phyloP scores from a whole-genome alignment of 129 eudicot species.

The sunflower (Helianthus annuus) region HanXRQr2.0-SUNRISE NC_035447.2:13052601-13053100 shows the following conservation, averaged over 20 bases:
- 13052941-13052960: neutral
- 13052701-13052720: conserved; percentile 46
- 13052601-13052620: conserved; percentile 43
- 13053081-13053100: too few relatives aligned
- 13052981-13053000: conserved; percentile 4
- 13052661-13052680: conserved; percentile 99
- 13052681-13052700: conserved; percentile 38
- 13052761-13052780: neutral
- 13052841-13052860: conserved; percentile 82
- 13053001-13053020: neutral
- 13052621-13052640: conserved; percentile 36
- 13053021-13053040: neutral
- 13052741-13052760: neutral
- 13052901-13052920: conserved; percentile 2
- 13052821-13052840: conserved; percentile 70
- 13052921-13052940: too few relatives aligned
- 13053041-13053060: neutral
- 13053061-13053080: too few relatives aligned
- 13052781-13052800: conserved; percentile 22
- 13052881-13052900: too few relatives aligned
- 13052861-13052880: conserved; percentile 20
- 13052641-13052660: conserved; percentile 66
- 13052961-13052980: conserved; percentile 1
- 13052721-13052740: neutral
- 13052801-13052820: conserved; percentile 73